phyloP scores from a whole-genome alignment of 1,284 basidiomycete genomes.

The Microbotryum saponariae region DNA sequence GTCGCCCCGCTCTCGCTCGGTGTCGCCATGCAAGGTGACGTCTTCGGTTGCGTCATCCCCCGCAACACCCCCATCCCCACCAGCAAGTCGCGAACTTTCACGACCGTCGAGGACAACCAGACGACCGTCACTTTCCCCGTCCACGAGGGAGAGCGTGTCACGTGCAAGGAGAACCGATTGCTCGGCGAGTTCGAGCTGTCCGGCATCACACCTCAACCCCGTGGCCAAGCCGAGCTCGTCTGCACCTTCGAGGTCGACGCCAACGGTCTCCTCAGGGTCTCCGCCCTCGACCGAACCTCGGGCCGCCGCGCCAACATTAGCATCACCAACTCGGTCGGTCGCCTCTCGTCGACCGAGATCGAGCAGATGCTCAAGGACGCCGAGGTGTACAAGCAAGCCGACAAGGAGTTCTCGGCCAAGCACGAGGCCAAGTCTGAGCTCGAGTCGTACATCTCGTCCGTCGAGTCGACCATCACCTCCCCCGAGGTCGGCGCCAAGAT shows the following conservation, averaged over 20 bases:
- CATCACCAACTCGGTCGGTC: constrained; percentile 88
- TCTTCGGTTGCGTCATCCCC: constrained; percentile 92
- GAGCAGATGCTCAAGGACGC: constrained; percentile 97
- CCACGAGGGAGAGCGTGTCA: constrained; percentile 94
- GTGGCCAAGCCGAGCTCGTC: constrained; percentile 90
- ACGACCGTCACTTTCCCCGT: constrained; percentile 92
- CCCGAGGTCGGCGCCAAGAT: constrained; percentile 95
- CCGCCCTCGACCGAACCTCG: constrained; percentile 85
- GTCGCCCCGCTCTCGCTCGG: constrained; percentile 89
- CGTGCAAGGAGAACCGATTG: constrained; percentile 92
- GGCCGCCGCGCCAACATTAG: constrained; percentile 90
- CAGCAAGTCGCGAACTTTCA: constrained; percentile 93
- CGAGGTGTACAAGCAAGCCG: constrained; percentile 88
- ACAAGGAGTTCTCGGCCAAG: constrained; percentile 91
- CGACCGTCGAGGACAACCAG: constrained; percentile 97
- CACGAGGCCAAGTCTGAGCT: constrained; percentile 95
- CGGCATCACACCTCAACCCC: constrained; percentile 92
- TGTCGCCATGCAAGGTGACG: constrained; percentile 97
- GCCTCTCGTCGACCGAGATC: constrained; percentile 87
- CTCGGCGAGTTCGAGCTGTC: constrained; percentile 95
- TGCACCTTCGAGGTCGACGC: constrained; percentile 92
- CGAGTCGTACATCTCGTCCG: constrained; percentile 89
- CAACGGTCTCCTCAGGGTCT: constrained; percentile 92
- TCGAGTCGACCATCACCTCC: constrained; percentile 83
- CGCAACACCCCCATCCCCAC: constrained; percentile 96